These are phyloP conservation scores for Penicillium brevicompactum DNA, from an alignment of 2,329 filamentous ascomycete species.

Conservation along the genomic window DNA sequence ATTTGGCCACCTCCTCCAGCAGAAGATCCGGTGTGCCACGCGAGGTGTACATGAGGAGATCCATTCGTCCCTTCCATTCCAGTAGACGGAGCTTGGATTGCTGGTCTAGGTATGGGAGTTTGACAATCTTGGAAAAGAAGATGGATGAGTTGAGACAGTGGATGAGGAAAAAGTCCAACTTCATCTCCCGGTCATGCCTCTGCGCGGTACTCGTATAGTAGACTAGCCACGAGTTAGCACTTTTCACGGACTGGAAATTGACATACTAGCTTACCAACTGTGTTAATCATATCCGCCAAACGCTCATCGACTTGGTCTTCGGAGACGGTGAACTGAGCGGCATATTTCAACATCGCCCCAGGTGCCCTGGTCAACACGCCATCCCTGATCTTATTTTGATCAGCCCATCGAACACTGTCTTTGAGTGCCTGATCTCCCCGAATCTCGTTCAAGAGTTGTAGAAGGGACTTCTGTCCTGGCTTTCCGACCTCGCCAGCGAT, in stretches of 20 bases:
- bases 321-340: slow-evolving; percentile 60
- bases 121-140: slow-evolving; percentile 68
- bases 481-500: slow-evolving; percentile 34
- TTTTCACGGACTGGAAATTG: accelerated
- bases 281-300: slow-evolving; percentile 71
- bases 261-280: slow-evolving; percentile 46
- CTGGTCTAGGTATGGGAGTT: slow-evolving; percentile 62
- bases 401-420: slow-evolving; percentile 51
- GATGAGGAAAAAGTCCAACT: slow-evolving; percentile 82
- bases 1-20: slow-evolving; percentile 61
- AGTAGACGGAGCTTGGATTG: slow-evolving; percentile 69
- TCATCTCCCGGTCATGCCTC: slow-evolving; percentile 64
- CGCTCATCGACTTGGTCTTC: slow-evolving; percentile 60
- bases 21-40: slow-evolving; percentile 64
- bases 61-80: slow-evolving; percentile 78
- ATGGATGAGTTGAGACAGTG: slow-evolving; percentile 78
- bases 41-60: slow-evolving; percentile 74
- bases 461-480: slow-evolving; percentile 46
- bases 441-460: slow-evolving; percentile 65
- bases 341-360: slow-evolving; percentile 64
- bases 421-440: slow-evolving; percentile 59
- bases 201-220: slow-evolving; percentile 66
- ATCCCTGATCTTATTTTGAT: slow-evolving; percentile 68
- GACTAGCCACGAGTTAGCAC: slow-evolving; percentile 29
- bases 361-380: slow-evolving; percentile 66